Base-by-base conservation (phyloP, 768 basidiomycete species). In the Podaxis sp. region DNA sequence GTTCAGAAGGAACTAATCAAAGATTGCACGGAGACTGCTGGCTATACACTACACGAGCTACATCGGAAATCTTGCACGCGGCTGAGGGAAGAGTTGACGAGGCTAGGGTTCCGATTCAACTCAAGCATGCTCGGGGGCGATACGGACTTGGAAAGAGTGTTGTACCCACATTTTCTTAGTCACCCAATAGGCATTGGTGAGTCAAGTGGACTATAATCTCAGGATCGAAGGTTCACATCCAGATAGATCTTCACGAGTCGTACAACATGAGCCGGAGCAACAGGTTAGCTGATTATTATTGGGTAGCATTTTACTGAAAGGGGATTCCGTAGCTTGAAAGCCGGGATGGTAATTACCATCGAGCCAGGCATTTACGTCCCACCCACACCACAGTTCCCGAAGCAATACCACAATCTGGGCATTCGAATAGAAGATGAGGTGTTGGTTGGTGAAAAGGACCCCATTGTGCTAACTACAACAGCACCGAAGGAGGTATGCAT, bases 351-450 rank as follows among this genome's bases (percentile, higher is more conserved):
- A 5, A 85, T 97, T 47, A 97, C 95, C 0, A 82, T 98, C 61
- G 95, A 97, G 68, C 93, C 93, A 61, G 92, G 90, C 86, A 65
- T 96, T 35, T 98, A 97, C 69, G 92, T 99, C 40, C 97, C 96
- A 2, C 85, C 88, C 1, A 79, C 82, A 5, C 68, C 86, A 2
- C 76, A 84, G 48, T 98, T 92, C 72, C 97, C 96, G 2, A 89
- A 83, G 64, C 83, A 84, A 55, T 98, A 94, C 73, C 95, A 96
- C 66, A 90, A 93, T 64, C 82, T 97, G 28, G 94, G 92, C 5
- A 88, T 98, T 61, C 86, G 96, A 50, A 93, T 99, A 67, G 96
- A 96, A 85, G 91, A 94, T 63, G 90, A 92, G 65, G 84, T 95
- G 1, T 74, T 92, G 6, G 79, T 92, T 1, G 83, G 86, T 5